Base-by-base conservation (phyloP, 2,329 filamentous ascomycete species). In the Aciculosporium take region DNA sequence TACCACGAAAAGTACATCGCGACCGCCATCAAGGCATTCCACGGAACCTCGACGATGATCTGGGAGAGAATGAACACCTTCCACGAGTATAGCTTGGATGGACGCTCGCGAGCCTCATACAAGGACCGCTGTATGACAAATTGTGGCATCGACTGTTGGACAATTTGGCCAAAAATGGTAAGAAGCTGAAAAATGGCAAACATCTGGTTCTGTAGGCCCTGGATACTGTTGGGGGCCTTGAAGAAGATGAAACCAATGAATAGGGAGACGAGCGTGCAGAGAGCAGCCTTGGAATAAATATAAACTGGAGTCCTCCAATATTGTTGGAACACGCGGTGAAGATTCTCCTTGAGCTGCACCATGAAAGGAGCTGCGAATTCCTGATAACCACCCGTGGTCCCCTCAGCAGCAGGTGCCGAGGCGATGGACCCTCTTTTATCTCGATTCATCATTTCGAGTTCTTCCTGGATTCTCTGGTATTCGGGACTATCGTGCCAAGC, bases 221-320 rank as follows among this genome's bases (percentile, higher is more conserved):
- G 82, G 32, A 81, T 72, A 8, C 75, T 78, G 61, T 79, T 79
- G 24, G 76, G 74, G 1, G 82, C 77, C 31, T 76, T 71, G 69
- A 74, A 84, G 62, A 91, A 87, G 40, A 81, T 79, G 58, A 88
- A 86, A 24, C 84, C 85, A 52, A 91, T 84, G 58, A 89, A 93
- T 10, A 93, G 69, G 4, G 79, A 64, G 27, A 73, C 64, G 13
- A 78, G 61, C 20, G 72, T 63, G 55, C 79, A 85, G 15, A 93
- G 76, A 1, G 71, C 65, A 0, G 70, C 57, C 68, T 94, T 94
- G 53, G 83, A 80, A 66, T 89, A 93, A 59, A 94, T 88, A 66
- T 94, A 94, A 5, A 79, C 73, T 0, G 87, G 87, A 0, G 80
- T 88, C 45, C 87, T 82, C 86, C 87, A 94, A 71, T 91, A 93